Conservation (phyloP, 345 rosid species). For the Gossypium anomalum region DNA sequence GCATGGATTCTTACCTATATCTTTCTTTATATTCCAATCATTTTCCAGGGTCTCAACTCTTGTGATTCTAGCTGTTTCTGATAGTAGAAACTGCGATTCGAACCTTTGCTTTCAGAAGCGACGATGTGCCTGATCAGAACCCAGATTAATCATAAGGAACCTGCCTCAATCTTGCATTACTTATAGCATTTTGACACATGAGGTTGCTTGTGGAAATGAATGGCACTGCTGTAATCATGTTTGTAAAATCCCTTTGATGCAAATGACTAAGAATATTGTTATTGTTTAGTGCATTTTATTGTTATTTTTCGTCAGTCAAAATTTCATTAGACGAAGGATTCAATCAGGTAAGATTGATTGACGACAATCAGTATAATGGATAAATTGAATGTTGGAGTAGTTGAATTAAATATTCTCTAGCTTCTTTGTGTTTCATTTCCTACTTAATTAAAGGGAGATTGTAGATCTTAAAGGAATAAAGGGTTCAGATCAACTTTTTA, state of each 20-base stretch:
- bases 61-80: background rate
- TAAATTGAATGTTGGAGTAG: background rate
- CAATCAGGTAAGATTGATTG: background rate
- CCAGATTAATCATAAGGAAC: background rate
- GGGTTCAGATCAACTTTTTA: background rate
- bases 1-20: background rate
- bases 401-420: background rate
- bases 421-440: background rate
- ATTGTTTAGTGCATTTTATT: too few relatives aligned
- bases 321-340: background rate
- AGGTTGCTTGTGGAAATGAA: background rate
- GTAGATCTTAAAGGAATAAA: background rate
- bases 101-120: background rate
- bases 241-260: too few relatives aligned
- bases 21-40: background rate
- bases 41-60: background rate
- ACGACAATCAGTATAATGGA: background rate
- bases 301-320: background rate
- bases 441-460: background rate
- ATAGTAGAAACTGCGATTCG: too few relatives aligned
- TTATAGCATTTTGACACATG: too few relatives aligned
- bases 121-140: background rate
- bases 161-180: background rate
- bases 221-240: background rate
- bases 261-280: too few relatives aligned